Percentiles rank a stretch among this genome's conserved stretches.
Conservation (phyloP, 2,329 filamentous ascomycete species). For the Coniochaeta hoffmannii region DNA sequence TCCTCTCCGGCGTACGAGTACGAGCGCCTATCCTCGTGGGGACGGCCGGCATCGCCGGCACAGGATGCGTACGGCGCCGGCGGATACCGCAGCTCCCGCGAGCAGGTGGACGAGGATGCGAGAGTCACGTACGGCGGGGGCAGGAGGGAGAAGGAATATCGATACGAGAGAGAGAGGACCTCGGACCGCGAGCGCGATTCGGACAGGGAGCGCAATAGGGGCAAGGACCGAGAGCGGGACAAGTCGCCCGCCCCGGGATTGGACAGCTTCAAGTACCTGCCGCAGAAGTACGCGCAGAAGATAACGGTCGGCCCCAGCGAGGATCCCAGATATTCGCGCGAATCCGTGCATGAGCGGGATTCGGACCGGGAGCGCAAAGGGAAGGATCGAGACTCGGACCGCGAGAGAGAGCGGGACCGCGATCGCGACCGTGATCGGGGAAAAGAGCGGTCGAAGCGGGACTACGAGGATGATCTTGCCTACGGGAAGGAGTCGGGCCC, state of each 20-base stretch:
- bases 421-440: conserved; percentile 10
- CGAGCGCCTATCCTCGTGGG: conserved; percentile 23
- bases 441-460: conserved; percentile 8
- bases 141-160: conserved; percentile 14
- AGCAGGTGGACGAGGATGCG: conserved; percentile 19
- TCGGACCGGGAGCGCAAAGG: conserved; percentile 8
- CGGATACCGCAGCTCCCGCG: conserved; percentile 28
- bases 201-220: conserved; percentile 21
- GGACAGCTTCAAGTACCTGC: conserved; percentile 35
- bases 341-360: conserved; percentile 14
- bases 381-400: conserved; percentile 18
- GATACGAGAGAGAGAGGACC: conserved; percentile 6
- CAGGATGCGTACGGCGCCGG: conserved; percentile 18
- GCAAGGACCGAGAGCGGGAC: conserved; percentile 16
- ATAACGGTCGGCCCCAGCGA: conserved; percentile 13
- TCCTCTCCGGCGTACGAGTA: conserved; percentile 22
- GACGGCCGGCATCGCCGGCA: conserved; percentile 26
- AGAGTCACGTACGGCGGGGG: conserved; percentile 14
- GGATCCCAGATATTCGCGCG: conserved; percentile 20
- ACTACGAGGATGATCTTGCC: conserved; percentile 36
- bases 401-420: conserved; percentile 17
- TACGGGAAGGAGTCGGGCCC: conserved; percentile 32
- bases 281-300: conserved; percentile 38
- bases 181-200: conserved; percentile 16
- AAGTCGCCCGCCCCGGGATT: conserved; percentile 19